These are phyloP conservation scores for Triticum timopheevii DNA, from an alignment of 176 grass and related monocot species.

Conservation along the genomic window DNA sequence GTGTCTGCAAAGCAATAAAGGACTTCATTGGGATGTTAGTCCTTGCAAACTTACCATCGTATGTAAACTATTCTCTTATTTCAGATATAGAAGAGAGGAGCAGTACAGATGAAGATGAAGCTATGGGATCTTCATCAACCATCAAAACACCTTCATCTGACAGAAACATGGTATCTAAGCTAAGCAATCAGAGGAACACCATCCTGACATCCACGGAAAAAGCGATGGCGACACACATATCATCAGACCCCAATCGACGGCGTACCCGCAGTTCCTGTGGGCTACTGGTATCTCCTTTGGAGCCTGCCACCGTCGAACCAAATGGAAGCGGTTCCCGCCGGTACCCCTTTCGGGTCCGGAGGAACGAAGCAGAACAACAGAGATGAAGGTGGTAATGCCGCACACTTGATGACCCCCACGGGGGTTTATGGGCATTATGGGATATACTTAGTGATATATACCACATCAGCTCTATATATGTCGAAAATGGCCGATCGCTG, in stretches of 20 bases:
- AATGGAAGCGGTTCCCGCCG: too few species aligned
- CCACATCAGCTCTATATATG: neutral
- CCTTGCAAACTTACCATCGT: neutral
- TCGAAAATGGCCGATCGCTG: neutral
- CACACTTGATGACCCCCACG: neutral
- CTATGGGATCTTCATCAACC: neutral
- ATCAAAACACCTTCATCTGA: neutral
- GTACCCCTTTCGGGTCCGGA: neutral
- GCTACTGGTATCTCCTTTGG: neutral
- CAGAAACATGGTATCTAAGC: too few species aligned
- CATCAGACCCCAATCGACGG: neutral
- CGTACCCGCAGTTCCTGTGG: neutral
- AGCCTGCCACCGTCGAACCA: neutral
- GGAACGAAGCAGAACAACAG: neutral
- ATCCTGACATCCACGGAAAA: neutral
- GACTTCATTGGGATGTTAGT: neutral
- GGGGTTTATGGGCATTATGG: neutral
- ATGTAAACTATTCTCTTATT: neutral
- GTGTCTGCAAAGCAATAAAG: neutral
- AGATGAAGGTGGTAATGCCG: neutral
- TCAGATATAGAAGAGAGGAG: conserved; percentile 18
- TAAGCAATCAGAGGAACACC: neutral
- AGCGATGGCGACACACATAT: neutral
- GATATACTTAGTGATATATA: neutral
- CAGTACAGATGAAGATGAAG: conserved; percentile 1